Evolutionary conservation across 2,329 filamentous ascomycete species (phyloP).

Genomic region (Stagonosporopsis chrysanthemi): DNA sequence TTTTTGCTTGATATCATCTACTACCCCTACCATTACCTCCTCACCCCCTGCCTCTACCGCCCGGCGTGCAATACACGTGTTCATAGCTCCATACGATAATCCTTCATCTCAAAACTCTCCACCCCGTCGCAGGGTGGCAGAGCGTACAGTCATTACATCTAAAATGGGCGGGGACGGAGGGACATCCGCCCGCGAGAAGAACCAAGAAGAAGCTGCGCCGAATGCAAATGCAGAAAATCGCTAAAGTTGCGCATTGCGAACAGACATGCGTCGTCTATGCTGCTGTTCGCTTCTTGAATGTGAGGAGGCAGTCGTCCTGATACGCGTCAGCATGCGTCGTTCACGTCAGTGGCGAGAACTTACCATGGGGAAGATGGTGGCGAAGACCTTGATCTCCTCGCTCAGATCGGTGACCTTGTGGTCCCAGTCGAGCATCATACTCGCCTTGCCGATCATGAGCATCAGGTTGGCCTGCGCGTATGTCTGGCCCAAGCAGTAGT

Average conservation of each 20-base stretch:
- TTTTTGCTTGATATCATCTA: constrained; percentile 13
- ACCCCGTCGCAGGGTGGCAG: constrained; percentile 21
- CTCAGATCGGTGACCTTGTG: constrained; percentile 83
- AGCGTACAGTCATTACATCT: constrained; percentile 40
- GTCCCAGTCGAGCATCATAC: constrained; percentile 85
- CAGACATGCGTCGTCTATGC: constrained; percentile 26
- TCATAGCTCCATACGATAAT: constrained; percentile 15
- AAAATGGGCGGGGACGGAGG: constrained; percentile 29
- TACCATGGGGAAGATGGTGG: constrained; percentile 96
- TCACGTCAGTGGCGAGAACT: constrained; percentile 43
- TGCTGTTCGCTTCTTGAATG: constrained; percentile 61
- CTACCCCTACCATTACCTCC: constrained; percentile 17
- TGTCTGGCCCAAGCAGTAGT: constrained; percentile 94
- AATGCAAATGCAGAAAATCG: constrained; percentile 39
- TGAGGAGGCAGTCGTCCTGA: constrained; percentile 83
- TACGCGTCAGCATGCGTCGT: constrained; percentile 24
- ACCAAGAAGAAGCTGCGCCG: constrained; percentile 23
- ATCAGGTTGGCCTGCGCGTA: constrained; percentile 91
- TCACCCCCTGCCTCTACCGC: constrained; percentile 20
- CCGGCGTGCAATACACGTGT: constrained; percentile 16
- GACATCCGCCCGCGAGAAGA: constrained; percentile 26
- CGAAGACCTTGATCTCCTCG: constrained; percentile 98
- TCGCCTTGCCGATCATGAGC: constrained; percentile 88
- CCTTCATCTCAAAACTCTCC: constrained; percentile 23
- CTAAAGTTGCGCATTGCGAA: constrained; percentile 32